Conservation (phyloP, 306 rosid genomes). For the Trifolium repens region DNA sequence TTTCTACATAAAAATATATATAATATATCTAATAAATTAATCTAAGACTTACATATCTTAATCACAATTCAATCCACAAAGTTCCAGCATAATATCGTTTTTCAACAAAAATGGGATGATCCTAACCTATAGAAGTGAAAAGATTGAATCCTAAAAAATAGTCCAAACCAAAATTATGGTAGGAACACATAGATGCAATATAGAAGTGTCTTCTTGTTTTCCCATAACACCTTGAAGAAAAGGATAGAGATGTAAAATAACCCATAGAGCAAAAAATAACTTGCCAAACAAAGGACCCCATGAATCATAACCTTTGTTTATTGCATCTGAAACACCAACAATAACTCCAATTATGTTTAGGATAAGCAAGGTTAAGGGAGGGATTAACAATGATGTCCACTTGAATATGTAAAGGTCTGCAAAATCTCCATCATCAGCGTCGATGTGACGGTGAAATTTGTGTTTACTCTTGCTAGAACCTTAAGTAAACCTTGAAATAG, state of each 20-base stretch:
- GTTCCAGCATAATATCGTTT: conserved; percentile 70
- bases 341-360: conserved; percentile 81
- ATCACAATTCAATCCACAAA: conserved; percentile 83
- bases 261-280: conserved; percentile 90
- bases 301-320: conserved; percentile 91
- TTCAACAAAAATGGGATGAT: conserved; percentile 78
- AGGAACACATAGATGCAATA: conserved; percentile 50
- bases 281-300: conserved; percentile 93
- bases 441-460: conserved; percentile 91
- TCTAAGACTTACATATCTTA: background rate
- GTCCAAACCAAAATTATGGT: conserved; percentile 90
- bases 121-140: conserved; percentile 84
- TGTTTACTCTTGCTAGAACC: conserved; percentile 86
- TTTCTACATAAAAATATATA: too few relatives aligned
- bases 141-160: conserved; percentile 80
- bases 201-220: conserved; percentile 55
- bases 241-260: conserved; percentile 90
- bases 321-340: conserved; percentile 86
- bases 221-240: conserved; percentile 97
- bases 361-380: conserved; percentile 82
- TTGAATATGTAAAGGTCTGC: conserved; percentile 91
- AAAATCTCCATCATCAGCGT: conserved; percentile 84
- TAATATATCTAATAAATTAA: too few relatives aligned
- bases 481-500: conserved; percentile 92
- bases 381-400: conserved; percentile 85